Evolutionary conservation across 495 filamentous ascomycete species (phyloP), one percentile per base, ranked within the genome.

Genomic region (Penicillium angulare): DNA sequence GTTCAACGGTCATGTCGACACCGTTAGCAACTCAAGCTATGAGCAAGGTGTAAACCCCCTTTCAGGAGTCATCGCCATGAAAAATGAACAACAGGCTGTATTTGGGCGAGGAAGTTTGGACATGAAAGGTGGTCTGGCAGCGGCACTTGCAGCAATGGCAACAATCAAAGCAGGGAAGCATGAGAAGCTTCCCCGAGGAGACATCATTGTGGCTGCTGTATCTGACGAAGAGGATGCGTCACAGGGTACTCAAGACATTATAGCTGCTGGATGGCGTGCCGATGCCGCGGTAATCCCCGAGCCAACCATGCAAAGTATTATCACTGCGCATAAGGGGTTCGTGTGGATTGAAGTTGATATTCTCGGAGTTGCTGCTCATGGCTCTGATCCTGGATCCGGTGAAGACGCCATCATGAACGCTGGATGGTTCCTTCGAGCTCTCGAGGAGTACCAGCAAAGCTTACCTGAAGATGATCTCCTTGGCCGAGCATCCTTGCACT

Each of bases 1-100:
- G 70, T 66, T 78, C 50, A 78, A 78, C 34, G 75, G 76, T 3
- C 75, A 79, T 45, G 62, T 74, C 5, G 76, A 79, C 50, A 79
- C 75, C 0, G 73, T 77, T 35, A 77, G 63, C 40, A 55, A 72
- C 3, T 51, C 59, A 7, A 73, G 67, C 31, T 78, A 79, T 50
- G 70, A 73, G 15, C 16, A 49, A 13, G 45, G 21, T 12, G 56
- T 43, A 7, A 66, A 76, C 49, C 64, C 73, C 5, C 55, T 79
- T 5, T 69, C 65, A 5, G 76, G 76, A 0, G 47, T 49, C 0
- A 43, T 74, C 3, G 60, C 39, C 5, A 53, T 39, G 17, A 64
- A 61, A 36, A 57, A 75, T 32, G 73, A 66, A 12, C 53, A 68
- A 27, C 46, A 63, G 16, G 68, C 60, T 8, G 43, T 79, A 0